Evolutionary conservation across 345 rosid genomes (phyloP), one percentile per base, ranked within the genome.

Genomic region (Salix dunnii): DNA sequence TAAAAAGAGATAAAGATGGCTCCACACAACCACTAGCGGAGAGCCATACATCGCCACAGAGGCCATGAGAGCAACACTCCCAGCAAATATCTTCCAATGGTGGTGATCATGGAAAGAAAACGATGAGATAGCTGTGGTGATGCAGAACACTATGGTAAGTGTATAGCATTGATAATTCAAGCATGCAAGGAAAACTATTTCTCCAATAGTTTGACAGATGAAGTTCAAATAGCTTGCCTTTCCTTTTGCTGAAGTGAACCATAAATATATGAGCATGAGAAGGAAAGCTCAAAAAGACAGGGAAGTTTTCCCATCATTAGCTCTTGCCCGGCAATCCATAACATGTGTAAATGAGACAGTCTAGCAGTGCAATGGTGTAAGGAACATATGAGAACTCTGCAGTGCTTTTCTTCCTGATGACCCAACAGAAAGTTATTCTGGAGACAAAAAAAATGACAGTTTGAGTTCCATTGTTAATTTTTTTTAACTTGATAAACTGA

Each of bases 241-340:
- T 68, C 74, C 86, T 79, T 83, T 88, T 0, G 84, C 17, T 2
- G 92, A 79, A 46, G 96, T 75, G 67, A 87, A 91, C 82, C 77
- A 85, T 61, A 89, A 72, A 78, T 88, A 93, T 12, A 91, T 83
- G 79, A 84, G 11, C 73, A 91, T 79, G 89, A 92, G 89, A 92
- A 95, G 74, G 88, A 82, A 48, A 83, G 18, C 89, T 95, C 90
- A 18, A 91, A 84, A 78, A 95, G 38, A 93, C 79, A 2, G 90
- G 91, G 70, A 91, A 86, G 77, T 95, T 93, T 74, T 93, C 97
- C 98, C 94, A 93, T 76, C 65, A 76, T 86, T 79, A 68, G 89
- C 97, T 95, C 38, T 93, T 97, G 12, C 91, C 68, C 0, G 99
- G 99, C 79, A 90, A 68, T 28, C 93, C 99, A 42, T 95, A 95